Evolutionary conservation across 345 rosid species (phyloP).

Genomic region (Orychophragmus violaceus): DNA sequence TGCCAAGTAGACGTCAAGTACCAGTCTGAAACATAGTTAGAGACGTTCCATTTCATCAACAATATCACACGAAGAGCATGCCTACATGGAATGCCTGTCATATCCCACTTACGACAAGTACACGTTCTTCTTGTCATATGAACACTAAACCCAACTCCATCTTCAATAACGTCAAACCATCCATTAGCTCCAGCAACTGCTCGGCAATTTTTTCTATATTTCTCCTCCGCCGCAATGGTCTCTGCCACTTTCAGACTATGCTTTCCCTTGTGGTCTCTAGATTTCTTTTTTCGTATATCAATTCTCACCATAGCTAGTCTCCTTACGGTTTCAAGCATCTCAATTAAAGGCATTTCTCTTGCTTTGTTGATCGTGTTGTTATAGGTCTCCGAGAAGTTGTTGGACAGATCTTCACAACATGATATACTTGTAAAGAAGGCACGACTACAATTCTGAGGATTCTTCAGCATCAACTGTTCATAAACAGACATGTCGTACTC

Average conservation of each 20-base stretch:
- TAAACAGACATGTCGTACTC: not conserved
- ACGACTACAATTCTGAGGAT: not conserved
- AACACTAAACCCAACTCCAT: not conserved
- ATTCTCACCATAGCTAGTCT: not conserved
- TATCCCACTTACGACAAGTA: not conserved
- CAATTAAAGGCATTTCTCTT: not conserved
- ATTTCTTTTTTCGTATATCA: not conserved
- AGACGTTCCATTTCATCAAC: not conserved
- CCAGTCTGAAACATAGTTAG: not conserved
- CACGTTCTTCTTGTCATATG: not conserved
- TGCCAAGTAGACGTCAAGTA: no score
- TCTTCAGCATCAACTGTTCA: not conserved
- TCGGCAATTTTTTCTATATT: not conserved
- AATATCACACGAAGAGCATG: not conserved
- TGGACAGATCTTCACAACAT: not conserved
- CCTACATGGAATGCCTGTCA: not conserved
- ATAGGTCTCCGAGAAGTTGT: not conserved
- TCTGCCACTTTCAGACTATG: not conserved
- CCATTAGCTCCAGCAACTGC: not conserved
- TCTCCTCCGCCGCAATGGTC: not conserved
- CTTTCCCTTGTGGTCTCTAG: not conserved
- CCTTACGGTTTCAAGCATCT: not conserved
- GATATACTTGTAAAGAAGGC: not conserved
- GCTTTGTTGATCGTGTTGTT: not conserved
- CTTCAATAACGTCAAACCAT: not conserved